Conservation (phyloP, 768 basidiomycete species). For the Kwoniella bestiolae region DNA sequence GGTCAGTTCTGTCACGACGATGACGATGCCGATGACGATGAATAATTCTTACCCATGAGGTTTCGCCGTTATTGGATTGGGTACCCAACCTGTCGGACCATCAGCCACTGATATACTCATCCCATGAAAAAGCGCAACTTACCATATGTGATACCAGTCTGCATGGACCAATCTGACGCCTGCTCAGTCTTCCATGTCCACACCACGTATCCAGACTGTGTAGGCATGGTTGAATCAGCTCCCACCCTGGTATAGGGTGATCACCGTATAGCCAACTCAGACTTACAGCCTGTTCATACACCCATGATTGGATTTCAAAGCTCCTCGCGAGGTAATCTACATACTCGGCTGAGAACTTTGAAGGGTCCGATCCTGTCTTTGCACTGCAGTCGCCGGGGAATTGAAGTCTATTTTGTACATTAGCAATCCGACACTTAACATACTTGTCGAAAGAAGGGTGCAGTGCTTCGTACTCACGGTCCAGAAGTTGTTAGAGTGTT, state of each 20-base stretch:
- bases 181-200: constrained; percentile 58
- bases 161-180: constrained; percentile 54
- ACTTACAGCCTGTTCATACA: constrained; percentile 67
- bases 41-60: constrained; percentile 52
- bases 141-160: constrained; percentile 51
- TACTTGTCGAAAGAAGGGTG: too few relatives aligned
- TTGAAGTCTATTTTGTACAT: too few relatives aligned
- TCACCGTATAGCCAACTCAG: constrained; percentile 58
- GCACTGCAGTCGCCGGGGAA: constrained; percentile 74
- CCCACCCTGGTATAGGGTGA: neutral
- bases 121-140: constrained; percentile 1
- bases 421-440: too few relatives aligned
- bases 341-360: constrained; percentile 68
- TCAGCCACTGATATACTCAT: neutral
- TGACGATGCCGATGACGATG: too few relatives aligned
- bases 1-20: too few relatives aligned
- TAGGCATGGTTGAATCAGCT: neutral
- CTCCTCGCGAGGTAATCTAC: constrained; percentile 63
- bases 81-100: constrained; percentile 44
- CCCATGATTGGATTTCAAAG: constrained; percentile 77
- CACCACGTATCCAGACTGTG: constrained; percentile 19
- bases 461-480: constrained; percentile 44
- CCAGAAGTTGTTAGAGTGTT: constrained; percentile 41
- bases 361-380: constrained; percentile 66
- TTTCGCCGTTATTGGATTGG: constrained; percentile 49